A percentile compares a stretch with the other conserved stretches of the same genome.
These are phyloP conservation scores for Acanthamoeba triangularis DNA, from an alignment of 208 protist species.

Conservation along the genomic window DNA sequence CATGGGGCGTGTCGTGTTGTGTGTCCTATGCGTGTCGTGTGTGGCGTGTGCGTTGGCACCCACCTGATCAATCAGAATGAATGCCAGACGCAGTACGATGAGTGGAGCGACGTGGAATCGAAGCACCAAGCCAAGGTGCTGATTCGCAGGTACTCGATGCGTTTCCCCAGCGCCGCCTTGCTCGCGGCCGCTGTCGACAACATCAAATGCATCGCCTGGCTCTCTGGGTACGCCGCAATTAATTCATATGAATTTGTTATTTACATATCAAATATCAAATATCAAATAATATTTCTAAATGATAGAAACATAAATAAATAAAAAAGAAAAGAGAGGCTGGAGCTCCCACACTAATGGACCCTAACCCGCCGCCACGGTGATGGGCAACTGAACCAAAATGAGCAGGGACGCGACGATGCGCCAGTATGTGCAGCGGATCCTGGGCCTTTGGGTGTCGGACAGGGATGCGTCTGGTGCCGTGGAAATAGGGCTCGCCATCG, in stretches of 20 bases:
- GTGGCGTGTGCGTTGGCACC: neutral
- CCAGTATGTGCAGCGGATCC: neutral
- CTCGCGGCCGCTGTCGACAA: neutral
- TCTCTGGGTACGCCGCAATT: constrained; percentile 20
- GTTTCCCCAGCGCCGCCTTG: neutral
- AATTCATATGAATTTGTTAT: no score
- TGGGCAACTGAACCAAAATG: neutral
- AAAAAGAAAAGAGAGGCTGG: neutral
- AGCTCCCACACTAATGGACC: no score
- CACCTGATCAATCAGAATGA: neutral
- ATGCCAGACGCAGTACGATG: neutral
- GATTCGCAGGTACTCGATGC: neutral
- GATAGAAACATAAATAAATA: no score
- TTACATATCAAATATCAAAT: no score
- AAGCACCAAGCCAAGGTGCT: neutral
- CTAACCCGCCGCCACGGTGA: neutral
- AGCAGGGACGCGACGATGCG: neutral
- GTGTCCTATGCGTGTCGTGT: no score
- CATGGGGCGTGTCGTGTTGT: neutral
- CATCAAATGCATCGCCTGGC: constrained; percentile 29
- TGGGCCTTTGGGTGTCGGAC: neutral
- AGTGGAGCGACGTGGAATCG: neutral
- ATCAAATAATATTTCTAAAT: no score
- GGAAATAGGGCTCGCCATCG: neutral
- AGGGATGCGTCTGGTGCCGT: neutral